These are phyloP conservation scores for Dicorynia guianensis DNA, from an alignment of 306 rosid genomes.

Conservation along the genomic window DNA sequence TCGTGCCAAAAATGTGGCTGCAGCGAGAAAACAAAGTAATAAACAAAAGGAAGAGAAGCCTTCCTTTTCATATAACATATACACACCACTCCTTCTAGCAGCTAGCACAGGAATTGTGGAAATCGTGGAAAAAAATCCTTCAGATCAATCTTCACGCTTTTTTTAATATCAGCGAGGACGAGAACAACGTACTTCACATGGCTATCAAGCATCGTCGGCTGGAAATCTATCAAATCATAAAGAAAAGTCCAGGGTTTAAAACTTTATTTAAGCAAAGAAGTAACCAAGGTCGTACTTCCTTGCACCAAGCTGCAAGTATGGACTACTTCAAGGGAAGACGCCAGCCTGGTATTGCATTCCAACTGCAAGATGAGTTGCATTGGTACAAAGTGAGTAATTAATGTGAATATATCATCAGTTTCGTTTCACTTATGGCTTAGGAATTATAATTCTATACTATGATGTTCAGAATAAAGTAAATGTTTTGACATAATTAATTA, in stretches of 20 bases:
- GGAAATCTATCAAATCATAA: neutral
- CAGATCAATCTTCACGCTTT: slow-evolving; percentile 31
- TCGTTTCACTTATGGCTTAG: neutral
- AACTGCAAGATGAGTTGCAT: slow-evolving; percentile 47
- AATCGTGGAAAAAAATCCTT: slow-evolving; percentile 34
- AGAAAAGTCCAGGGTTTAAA: neutral
- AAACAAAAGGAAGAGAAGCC: neutral
- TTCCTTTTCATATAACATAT: neutral
- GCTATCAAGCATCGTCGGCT: slow-evolving; percentile 19
- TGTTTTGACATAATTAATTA: too few relatives aligned
- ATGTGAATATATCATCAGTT: neutral
- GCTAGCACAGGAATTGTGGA: slow-evolving; percentile 26
- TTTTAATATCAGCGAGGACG: neutral
- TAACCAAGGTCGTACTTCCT: slow-evolving; percentile 9
- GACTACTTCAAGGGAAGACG: neutral
- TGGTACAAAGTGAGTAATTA: slow-evolving; percentile 39
- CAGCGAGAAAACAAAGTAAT: neutral
- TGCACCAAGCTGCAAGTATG: slow-evolving; percentile 43
- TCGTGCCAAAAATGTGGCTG: neutral
- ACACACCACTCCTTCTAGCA: slow-evolving; percentile 35
- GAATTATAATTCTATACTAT: neutral
- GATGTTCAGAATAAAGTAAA: too few relatives aligned
- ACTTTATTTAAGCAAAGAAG: slow-evolving; percentile 12
- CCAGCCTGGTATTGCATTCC: slow-evolving; percentile 37
- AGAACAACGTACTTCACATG: slow-evolving; percentile 39